Conservation (phyloP, 176 grass and related monocot species). For the Oryza rufipogon region DNA sequence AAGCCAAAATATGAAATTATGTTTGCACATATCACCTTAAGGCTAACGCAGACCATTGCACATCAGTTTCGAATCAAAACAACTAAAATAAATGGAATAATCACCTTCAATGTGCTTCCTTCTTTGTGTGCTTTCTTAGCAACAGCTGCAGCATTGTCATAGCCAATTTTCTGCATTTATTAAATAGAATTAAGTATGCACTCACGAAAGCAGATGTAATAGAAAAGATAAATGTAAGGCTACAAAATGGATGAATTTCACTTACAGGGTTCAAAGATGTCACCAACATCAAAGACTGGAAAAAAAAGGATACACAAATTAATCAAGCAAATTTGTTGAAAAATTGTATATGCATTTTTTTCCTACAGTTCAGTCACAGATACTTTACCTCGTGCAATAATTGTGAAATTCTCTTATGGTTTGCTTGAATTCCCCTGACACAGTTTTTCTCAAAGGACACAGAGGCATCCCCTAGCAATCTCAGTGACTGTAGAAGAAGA, state of each 20-base stretch:
- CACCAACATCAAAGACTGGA: constrained; percentile 95
- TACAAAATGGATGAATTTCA: constrained; percentile 36
- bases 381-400: constrained; percentile 84
- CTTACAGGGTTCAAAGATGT: constrained; percentile 97
- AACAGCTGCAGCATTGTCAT: constrained; percentile 93
- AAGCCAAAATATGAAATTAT: not conserved
- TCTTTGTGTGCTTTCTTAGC: constrained; percentile 99
- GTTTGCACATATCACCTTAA: not conserved
- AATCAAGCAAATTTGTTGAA: constrained; percentile 23
- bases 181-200: constrained; percentile 32
- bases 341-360: constrained; percentile 4
- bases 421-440: constrained; percentile 93
- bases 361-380: not conserved
- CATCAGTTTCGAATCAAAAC: not conserved
- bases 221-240: constrained; percentile 25
- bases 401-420: constrained; percentile 88
- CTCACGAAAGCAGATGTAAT: constrained; percentile 8
- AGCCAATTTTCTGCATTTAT: constrained; percentile 90
- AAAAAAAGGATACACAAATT: constrained; percentile 39
- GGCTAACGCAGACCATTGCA: not conserved
- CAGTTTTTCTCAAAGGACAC: constrained; percentile 96
- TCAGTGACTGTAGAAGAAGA: constrained; percentile 65
- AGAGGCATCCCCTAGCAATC: constrained; percentile 90
- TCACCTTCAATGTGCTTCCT: constrained; percentile 96
- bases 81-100: constrained; percentile 41